Evolutionary conservation across 441 rosid species (phyloP).

Genomic region (Aleurites moluccanus): DNA sequence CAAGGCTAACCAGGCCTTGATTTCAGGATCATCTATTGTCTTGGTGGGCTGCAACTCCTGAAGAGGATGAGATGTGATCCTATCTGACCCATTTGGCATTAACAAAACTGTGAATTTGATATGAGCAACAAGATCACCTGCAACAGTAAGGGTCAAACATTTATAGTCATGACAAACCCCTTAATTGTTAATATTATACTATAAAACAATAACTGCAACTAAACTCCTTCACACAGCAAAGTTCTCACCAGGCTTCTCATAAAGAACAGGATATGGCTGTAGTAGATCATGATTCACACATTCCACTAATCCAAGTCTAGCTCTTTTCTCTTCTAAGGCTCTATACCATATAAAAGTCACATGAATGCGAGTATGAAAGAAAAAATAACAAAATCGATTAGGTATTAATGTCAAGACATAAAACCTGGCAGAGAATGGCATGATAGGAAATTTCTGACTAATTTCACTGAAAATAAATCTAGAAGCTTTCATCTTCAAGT

Average conservation of each 20-base stretch:
- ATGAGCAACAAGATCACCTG: slow-evolving; percentile 88
- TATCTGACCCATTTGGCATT: slow-evolving; percentile 95
- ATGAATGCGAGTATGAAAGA: background rate
- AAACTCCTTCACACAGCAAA: background rate
- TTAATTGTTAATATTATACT: too few relatives aligned
- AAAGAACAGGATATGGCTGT: slow-evolving; percentile 92
- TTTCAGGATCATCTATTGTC: slow-evolving; percentile 79
- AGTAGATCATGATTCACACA: slow-evolving; percentile 90
- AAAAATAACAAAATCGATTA: background rate
- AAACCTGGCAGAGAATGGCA: slow-evolving; percentile 90
- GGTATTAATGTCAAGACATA: background rate
- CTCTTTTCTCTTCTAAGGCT: slow-evolving; percentile 93
- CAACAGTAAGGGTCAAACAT: background rate
- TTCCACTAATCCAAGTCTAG: slow-evolving; percentile 88
- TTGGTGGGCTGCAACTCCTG: slow-evolving; percentile 79
- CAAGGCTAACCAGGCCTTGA: slow-evolving; percentile 96
- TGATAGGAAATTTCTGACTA: slow-evolving; percentile 63
- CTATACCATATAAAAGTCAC: slow-evolving; percentile 24
- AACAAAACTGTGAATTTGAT: slow-evolving; percentile 85
- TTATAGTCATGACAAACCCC: background rate
- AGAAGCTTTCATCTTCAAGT: slow-evolving; percentile 94
- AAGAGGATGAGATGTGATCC: slow-evolving; percentile 74
- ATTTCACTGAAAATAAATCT: slow-evolving; percentile 93
- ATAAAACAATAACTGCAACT: background rate
- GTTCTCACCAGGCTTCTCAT: slow-evolving; percentile 80